Percentiles rank a stretch among this genome's conserved stretches.
phyloP scores from a whole-genome alignment of 768 basidiomycete genomes.

The Russula compacta region DNA sequence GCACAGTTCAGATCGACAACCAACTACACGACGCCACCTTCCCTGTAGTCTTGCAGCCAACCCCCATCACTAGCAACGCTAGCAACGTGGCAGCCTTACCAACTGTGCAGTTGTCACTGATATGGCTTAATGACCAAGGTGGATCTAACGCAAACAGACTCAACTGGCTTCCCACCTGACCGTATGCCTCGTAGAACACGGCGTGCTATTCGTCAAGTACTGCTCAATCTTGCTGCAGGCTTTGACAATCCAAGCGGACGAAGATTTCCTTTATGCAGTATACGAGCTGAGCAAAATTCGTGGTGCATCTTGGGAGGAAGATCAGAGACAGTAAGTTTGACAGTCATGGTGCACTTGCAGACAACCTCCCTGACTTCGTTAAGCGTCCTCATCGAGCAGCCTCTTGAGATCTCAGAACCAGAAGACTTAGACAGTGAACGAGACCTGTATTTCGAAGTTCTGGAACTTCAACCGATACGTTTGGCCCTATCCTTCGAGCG shows the following conservation, averaged over 20 bases:
- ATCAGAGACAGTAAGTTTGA: conserved; percentile 56
- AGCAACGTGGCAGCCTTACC: conserved; percentile 75
- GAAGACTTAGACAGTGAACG: conserved; percentile 52
- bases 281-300: conserved; percentile 89
- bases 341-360: not conserved
- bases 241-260: conserved; percentile 92
- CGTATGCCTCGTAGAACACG: conserved; percentile 58
- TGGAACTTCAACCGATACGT: conserved; percentile 90
- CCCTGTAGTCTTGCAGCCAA: conserved; percentile 92
- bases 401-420: conserved; percentile 66
- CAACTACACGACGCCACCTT: conserved; percentile 94
- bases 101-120: conserved; percentile 78
- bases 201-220: conserved; percentile 96
- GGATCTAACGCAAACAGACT: conserved; percentile 11
- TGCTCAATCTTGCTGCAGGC: conserved; percentile 91
- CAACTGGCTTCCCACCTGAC: not conserved
- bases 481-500: conserved; percentile 95
- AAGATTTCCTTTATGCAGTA: conserved; percentile 88
- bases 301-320: conserved; percentile 84
- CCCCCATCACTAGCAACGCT: conserved; percentile 70
- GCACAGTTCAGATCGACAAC: conserved; percentile 92
- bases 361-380: conserved; percentile 3
- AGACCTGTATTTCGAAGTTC: conserved; percentile 90
- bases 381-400: conserved; percentile 66
- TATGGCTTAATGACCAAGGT: conserved; percentile 94